Base-by-base conservation (phyloP, 1,284 basidiomycete genomes). In the Sanghuangporus baumii region DNA sequence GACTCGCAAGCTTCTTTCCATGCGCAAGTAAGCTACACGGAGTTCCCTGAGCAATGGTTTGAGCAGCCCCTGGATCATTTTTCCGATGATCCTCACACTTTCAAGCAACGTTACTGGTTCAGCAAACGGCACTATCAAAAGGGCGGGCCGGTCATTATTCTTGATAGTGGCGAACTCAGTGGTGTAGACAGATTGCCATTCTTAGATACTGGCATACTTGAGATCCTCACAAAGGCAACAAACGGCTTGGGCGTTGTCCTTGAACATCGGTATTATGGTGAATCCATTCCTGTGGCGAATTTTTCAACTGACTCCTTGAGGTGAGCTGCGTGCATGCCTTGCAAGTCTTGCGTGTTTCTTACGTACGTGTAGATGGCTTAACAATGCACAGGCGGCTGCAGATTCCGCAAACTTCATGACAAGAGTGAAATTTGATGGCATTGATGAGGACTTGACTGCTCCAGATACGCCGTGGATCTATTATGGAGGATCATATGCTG, bases 401-500 rank as follows among this genome's bases (percentile, higher is more conserved):
- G 96, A 99, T 76, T 93, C 91, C 55, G 94, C 94, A 1, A 84
- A 91, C 73, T 98, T 98, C 72, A 94, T 98, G 81, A 78, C 82
- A 6, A 83, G 88, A 63, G 86, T 97, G 71, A 81, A 87, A 67
- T 89, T 96, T 61, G 75, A 81, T 1, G 88, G 88, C 0, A 83
- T 96, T 31, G 77, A 86, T 3, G 84, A 89, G 63, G 81, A 89
- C 66, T 69, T 93, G 62, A 87, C 87, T 2, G 83, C 87, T 4
- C 85, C 82, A 3, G 79, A 74, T 37, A 88, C 89, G 0, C 91
- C 93, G 1, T 96, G 95, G 91, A 93, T 98, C 66, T 96, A 96
- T 74, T 97, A 97, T 69, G 96, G 96, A 34, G 91, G 90, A 11
- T 92, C 89, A 0, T 96, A 98, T 71, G 94, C 96, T 6, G 96